These are phyloP conservation scores for Solanum hybrid DNA, from an alignment of 305 asterid species.

Conservation along the genomic window DNA sequence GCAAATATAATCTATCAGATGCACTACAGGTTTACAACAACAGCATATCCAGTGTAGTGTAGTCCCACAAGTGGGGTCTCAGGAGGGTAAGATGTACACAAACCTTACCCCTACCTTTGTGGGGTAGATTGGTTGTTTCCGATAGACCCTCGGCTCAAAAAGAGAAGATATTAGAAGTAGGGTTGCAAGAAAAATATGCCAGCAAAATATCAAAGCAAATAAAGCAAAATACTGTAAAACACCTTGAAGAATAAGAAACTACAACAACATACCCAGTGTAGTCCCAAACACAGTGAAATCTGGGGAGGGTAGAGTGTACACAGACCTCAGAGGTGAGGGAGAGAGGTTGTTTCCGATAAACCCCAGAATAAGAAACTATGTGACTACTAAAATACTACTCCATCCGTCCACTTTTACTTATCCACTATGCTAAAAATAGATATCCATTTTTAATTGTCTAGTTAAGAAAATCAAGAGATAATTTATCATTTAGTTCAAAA, in stretches of 20 bases:
- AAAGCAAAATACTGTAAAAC: not conserved
- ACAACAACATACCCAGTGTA: not conserved
- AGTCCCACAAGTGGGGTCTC: not conserved
- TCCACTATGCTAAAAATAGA: not conserved
- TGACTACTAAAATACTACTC: not conserved
- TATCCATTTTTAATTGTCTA: not conserved
- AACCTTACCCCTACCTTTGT: not conserved
- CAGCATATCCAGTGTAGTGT: not conserved
- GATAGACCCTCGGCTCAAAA: not conserved
- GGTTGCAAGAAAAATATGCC: not conserved
- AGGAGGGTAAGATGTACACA: not conserved
- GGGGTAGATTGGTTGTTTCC: not conserved
- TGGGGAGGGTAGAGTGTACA: not conserved
- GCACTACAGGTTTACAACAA: not conserved
- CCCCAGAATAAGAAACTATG: not conserved
- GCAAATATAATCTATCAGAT: not conserved
- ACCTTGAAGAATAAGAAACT: not conserved
- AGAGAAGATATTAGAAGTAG: not conserved
- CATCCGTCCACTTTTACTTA: not conserved
- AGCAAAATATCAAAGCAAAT: not conserved
- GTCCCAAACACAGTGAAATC: not conserved
- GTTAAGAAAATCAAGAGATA: not conserved
- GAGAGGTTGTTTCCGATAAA: not conserved
- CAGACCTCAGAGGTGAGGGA: not conserved
- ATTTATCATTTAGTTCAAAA: not conserved